Conservation (phyloP, 192 early-diverging fungal species). For the Coemansia sp. region DNA sequence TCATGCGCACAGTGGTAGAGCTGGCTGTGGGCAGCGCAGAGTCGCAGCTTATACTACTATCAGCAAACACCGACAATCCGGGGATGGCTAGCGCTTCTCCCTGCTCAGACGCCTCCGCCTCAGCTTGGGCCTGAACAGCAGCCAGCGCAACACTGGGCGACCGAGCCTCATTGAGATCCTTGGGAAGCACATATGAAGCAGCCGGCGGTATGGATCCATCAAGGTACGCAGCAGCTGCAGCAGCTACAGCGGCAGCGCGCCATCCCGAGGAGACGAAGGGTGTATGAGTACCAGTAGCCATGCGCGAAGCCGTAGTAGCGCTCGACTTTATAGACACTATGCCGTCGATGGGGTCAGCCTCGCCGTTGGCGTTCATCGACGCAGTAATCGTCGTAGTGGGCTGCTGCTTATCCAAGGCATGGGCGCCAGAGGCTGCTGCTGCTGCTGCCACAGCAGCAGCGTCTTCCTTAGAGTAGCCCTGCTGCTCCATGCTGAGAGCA, state of each 20-base stretch:
- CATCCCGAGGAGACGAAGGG: slow-evolving; percentile 32
- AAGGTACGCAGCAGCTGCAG: slow-evolving; percentile 34
- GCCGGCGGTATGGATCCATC: slow-evolving; percentile 20
- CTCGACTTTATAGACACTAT: slow-evolving; percentile 51
- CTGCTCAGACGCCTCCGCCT: background rate
- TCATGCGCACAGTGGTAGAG: background rate
- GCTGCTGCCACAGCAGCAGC: slow-evolving; percentile 34
- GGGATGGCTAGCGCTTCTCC: background rate
- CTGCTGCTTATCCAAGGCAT: slow-evolving; percentile 9
- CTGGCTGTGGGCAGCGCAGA: background rate
- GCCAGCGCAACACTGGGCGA: slow-evolving; percentile 26
- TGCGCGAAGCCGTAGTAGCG: slow-evolving; percentile 17
- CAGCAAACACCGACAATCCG: slow-evolving; percentile 1
- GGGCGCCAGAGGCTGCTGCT: slow-evolving; percentile 28
- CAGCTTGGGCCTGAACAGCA: slow-evolving; percentile 5
- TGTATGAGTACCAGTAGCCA: slow-evolving; percentile 40
- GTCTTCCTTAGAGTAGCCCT: slow-evolving; percentile 52
- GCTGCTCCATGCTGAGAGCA: slow-evolving; percentile 55
- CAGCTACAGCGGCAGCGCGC: slow-evolving; percentile 29
- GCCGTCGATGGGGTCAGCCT: slow-evolving; percentile 53
- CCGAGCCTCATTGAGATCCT: slow-evolving; percentile 44
- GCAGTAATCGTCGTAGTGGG: slow-evolving; percentile 46
- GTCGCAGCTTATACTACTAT: background rate
- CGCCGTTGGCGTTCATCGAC: slow-evolving; percentile 52
- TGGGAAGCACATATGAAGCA: slow-evolving; percentile 36